Base-by-base conservation (phyloP, 805 yeast genomes). In the Metschnikowia gelsemii region DNA sequence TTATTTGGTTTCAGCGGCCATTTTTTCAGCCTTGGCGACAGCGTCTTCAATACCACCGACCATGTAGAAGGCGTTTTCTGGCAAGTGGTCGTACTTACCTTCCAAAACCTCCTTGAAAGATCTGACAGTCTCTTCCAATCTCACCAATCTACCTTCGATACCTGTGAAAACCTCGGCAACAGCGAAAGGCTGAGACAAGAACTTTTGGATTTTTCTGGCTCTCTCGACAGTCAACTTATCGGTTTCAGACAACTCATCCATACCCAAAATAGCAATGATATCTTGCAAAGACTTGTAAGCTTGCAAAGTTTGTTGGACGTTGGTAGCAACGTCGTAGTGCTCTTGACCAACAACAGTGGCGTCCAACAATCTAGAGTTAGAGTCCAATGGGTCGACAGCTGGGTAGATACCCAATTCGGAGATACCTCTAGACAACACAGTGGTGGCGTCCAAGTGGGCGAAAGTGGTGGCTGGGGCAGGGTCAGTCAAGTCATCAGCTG, bases 401-500 rank as follows among this genome's bases (percentile, higher is more conserved):
- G 99, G 99, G 89, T 93, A 93, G 73, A 93, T 93, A 90, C 98
- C 98, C 75, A 93, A 82, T 81, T 93, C 99, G 51, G 99, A 93
- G 70, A 93, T 93, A 82, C 96, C 90, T 83, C 99, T 89, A 63
- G 98, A 90, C 82, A 93, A 87, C 75, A 93, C 99, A 67, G 99
- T 91, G 72, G 99, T 91, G 70, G 99, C 99, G 73, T 91, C 99
- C 84, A 91, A 90, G 75, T 91, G 99, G 66, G 99, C 99, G 73
- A 91, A 91, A 63, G 99, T 91, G 70, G 99, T 91, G 63, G 99
- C 99, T 69, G 97, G 99, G 66, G 99, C 99, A 75, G 99, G 99
- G 80, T 91, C 99, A 56, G 99, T 91, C 83, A 91, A 88, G 80
- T 91, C 99, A 87, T 91, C 99, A 58, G 99, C 99, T 73, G 99